phyloP scores from a whole-genome alignment of 1,284 basidiomycete genomes.

The Fomitopsis schrenkii region DNA sequence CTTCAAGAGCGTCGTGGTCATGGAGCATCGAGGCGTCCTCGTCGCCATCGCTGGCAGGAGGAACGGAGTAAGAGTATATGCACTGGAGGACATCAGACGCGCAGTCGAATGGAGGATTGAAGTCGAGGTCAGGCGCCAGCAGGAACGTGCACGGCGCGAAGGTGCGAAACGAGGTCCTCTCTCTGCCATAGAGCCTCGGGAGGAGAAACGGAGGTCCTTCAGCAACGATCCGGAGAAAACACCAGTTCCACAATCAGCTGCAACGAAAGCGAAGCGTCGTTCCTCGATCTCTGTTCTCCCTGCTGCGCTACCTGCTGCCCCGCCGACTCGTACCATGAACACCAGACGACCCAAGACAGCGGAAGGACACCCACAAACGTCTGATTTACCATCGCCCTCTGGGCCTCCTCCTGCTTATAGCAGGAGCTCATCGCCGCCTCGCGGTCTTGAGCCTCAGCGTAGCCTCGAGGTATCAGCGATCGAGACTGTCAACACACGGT shows the following conservation, averaged over 20 bases:
- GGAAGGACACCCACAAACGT: constrained; percentile 13
- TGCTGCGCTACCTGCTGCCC: constrained; percentile 8
- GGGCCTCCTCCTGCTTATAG: constrained; percentile 57
- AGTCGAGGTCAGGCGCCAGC: constrained; percentile 69
- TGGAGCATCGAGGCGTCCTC: constrained; percentile 82
- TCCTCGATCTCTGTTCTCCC: constrained; percentile 22
- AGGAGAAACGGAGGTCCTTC: constrained; percentile 21
- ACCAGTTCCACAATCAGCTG: constrained; percentile 11
- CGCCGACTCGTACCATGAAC: constrained; percentile 15
- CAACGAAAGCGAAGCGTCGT: constrained; percentile 19
- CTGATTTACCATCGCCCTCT: constrained; percentile 31
- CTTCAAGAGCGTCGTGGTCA: constrained; percentile 82
- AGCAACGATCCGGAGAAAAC: constrained; percentile 40
- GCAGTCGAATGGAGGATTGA: constrained; percentile 83
- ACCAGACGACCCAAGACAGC: constrained; percentile 20
- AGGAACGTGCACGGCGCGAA: constrained; percentile 62
- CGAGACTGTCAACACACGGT: constrained; percentile 31
- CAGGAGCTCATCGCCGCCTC: constrained; percentile 23
- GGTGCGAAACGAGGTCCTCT: constrained; percentile 46
- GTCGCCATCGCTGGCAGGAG: constrained; percentile 80
- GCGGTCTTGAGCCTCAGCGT: constrained; percentile 6
- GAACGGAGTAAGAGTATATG: constrained; percentile 81
- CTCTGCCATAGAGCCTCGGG: constrained; percentile 16
- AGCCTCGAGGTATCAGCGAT: constrained; percentile 23
- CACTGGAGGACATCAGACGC: constrained; percentile 76